Evolutionary conservation across 495 filamentous ascomycete genomes (phyloP).

Genomic region (Penicillium roqueforti): DNA sequence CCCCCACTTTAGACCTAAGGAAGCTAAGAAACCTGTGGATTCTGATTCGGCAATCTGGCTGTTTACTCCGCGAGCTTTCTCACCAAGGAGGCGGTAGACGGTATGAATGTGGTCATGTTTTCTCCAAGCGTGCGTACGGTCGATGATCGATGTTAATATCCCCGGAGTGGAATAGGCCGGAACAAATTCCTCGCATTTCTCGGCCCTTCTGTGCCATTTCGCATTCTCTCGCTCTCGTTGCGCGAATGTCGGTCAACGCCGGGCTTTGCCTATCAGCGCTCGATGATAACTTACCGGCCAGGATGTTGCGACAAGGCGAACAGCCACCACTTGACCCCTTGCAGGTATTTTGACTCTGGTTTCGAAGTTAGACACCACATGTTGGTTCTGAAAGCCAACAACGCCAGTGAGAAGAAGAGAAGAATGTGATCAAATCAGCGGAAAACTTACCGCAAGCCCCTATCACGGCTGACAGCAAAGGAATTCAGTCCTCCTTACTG

Average conservation of each 20-base stretch:
- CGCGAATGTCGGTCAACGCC: slow-evolving; percentile 7
- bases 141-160: neutral
- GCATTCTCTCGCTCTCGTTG: neutral
- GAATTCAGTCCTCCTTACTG: neutral
- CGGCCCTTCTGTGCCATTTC: neutral
- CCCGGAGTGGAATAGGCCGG: neutral
- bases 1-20: neutral
- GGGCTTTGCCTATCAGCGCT: slow-evolving; percentile 4
- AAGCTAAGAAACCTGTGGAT: neutral
- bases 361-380: neutral
- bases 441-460: neutral
- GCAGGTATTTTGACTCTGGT: slow-evolving; percentile 4
- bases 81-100: neutral
- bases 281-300: neutral
- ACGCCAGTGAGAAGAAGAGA: neutral
- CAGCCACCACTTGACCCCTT: slow-evolving; percentile 3
- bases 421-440: neutral
- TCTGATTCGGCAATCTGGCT: neutral
- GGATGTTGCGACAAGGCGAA: neutral
- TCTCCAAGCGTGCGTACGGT: neutral
- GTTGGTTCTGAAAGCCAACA: neutral
- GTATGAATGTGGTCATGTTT: neutral
- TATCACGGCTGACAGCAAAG: neutral
- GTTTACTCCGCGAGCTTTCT: neutral
- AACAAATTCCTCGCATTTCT: neutral